A percentile compares a stretch with the other conserved stretches of the same genome.
Conservation (phyloP, 371 early-diverging fungal species). For the Mucor irregularis region DNA sequence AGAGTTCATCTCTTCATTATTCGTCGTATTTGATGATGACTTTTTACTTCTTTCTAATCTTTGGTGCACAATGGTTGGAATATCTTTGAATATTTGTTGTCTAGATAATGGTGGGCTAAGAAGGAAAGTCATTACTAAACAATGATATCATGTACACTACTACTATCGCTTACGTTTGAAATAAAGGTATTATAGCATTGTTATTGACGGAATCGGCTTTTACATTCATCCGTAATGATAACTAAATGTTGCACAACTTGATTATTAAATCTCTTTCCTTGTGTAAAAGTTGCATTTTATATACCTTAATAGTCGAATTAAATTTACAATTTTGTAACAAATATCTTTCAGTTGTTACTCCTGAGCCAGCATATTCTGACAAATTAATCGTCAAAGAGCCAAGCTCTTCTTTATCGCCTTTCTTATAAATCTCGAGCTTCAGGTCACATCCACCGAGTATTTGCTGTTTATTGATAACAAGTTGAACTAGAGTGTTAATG, state of each 20-base stretch:
- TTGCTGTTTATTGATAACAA: slow-evolving; percentile 60
- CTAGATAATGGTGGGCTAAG: slow-evolving; percentile 31
- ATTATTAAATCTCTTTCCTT: too few species aligned
- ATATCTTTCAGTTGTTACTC: slow-evolving; percentile 39
- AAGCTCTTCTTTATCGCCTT: slow-evolving; percentile 51
- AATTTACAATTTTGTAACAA: slow-evolving; percentile 48
- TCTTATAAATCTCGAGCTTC: slow-evolving; percentile 55
- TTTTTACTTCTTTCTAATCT: slow-evolving; percentile 6
- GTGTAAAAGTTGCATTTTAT: too few species aligned
- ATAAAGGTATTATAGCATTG: too few species aligned
- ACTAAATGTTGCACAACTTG: slow-evolving; percentile 25
- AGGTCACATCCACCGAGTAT: slow-evolving; percentile 60
- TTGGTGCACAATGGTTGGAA: slow-evolving; percentile 32
- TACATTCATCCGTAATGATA: slow-evolving; percentile 47
- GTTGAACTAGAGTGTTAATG: slow-evolving; percentile 40
- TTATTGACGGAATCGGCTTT: slow-evolving; percentile 30
- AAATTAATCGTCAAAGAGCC: slow-evolving; percentile 48
- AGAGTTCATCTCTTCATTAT: too few species aligned
- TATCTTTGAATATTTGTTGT: slow-evolving; percentile 34
- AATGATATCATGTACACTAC: neutral
- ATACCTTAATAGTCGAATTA: slow-evolving; percentile 22
- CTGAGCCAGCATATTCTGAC: slow-evolving; percentile 47
- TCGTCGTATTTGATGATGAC: too few species aligned
- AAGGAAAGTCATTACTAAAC: neutral
- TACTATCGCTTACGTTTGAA: slow-evolving; percentile 38